Conservation (phyloP, 495 filamentous ascomycete genomes). For the Penicillium verhagenii region DNA sequence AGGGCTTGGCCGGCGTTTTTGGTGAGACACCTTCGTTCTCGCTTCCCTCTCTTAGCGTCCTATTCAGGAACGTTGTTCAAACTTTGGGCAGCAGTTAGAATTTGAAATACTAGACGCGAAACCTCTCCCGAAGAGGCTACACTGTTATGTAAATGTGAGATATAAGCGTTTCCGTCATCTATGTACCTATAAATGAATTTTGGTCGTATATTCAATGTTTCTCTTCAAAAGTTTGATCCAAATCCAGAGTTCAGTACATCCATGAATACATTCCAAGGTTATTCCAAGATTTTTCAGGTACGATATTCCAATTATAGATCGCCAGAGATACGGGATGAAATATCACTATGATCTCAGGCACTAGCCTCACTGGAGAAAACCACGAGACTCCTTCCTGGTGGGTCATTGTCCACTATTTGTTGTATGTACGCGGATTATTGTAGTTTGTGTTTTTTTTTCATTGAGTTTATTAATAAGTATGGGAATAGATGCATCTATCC, state of each 20-base stretch:
- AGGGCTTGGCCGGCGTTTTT: conserved; percentile 71
- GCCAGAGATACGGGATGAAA: too few species aligned
- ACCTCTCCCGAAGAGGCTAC: not conserved
- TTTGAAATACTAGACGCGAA: not conserved
- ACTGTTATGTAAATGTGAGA: conserved; percentile 3
- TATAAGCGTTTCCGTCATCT: conserved; percentile 10
- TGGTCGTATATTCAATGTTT: not conserved
- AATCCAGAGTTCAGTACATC: too few species aligned
- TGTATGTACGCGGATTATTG: too few species aligned
- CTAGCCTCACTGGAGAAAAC: too few species aligned
- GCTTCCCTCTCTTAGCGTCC: conserved; percentile 71
- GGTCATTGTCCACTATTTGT: too few species aligned
- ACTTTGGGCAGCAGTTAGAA: conserved; percentile 27
- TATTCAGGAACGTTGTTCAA: conserved; percentile 71
- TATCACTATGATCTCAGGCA: too few species aligned
- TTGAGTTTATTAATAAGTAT: not conserved
- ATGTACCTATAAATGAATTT: conserved; percentile 12
- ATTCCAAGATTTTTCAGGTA: too few species aligned
- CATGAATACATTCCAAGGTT: too few species aligned
- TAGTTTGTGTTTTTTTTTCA: not conserved
- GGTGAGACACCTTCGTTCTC: conserved; percentile 70
- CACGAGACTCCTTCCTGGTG: too few species aligned
- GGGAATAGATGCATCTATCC: too few species aligned
- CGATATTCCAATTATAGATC: too few species aligned
- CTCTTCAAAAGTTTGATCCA: too few species aligned